Base-by-base conservation (phyloP, 306 rosid species). In the apple (Malus domestica) region DNA sequence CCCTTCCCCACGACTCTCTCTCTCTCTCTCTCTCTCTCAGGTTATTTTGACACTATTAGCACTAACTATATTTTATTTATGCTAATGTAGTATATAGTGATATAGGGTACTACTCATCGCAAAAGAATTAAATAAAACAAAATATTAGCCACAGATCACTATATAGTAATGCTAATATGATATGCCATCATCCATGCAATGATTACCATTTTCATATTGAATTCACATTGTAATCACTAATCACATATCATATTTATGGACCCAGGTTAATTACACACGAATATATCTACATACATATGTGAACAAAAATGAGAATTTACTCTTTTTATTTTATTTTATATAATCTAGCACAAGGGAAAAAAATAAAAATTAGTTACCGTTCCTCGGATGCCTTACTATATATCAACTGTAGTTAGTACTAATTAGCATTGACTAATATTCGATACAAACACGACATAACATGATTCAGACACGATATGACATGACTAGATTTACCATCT, bases 101-200 rank as follows among this genome's bases (percentile, higher is more conserved):
- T 13, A 27, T 38, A 76, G 3, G 38, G 58, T 54, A 68, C 51
- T 59, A 51, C 73, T 69, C 62, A 44, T 59, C 67, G 25, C 51
- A 68, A 69, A 69, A 23, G 8, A 70, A 78, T 27, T 61, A 13
- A 23, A 46, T 8, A 45, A 44, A 15, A 23, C 72, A 71, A 78
- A 51, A 25, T 38, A 38, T 20, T 57, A 20, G 62, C 63, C 62
- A 8, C 40, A 64, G 16, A 4, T 78, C 22, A 54, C 61, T 10
- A 45, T 45, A 18, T 66, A 49, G 58, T 49, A 49, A 58, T 38
- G 33, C n/a, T 72, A 78, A 65, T 60, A 10, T 55, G 33, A 40
- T 76, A 68, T 71, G 76, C 63, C 77, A 83, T 74, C 78, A 81
- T 83, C 75, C 78, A 84, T 81, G 62, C 73, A 82, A 86, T 89